A percentile compares a stretch with the other conserved stretches of the same genome.
Evolutionary conservation across 306 rosid species (phyloP).

Genomic region (Prunus kanzakura): DNA sequence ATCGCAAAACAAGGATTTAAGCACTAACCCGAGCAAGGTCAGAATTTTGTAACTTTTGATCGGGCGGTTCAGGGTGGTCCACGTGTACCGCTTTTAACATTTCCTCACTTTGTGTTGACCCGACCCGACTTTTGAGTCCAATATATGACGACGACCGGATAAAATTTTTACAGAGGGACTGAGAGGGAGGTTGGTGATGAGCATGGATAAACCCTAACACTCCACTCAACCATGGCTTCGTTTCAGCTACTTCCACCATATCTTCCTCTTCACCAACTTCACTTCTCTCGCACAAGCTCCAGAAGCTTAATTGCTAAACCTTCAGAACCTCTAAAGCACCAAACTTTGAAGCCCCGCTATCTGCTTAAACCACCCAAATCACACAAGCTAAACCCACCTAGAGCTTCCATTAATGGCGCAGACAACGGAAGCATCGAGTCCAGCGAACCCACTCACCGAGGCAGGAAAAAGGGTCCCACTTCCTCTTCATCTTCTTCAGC

Average conservation of each 20-base stretch:
- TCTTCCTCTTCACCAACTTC: conserved; percentile 18
- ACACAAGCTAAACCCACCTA: conserved; percentile 17
- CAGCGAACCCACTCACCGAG: conserved; percentile 54
- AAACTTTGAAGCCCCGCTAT: conserved; percentile 1
- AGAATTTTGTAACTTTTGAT: not conserved
- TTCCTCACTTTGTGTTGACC: not conserved
- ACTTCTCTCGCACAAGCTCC: conserved; percentile 18
- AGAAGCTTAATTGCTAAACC: not conserved
- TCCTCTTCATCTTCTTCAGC: conserved; percentile 14
- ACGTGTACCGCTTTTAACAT: not conserved
- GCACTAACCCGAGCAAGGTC: not conserved
- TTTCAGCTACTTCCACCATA: conserved; percentile 27
- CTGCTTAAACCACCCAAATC: not conserved
- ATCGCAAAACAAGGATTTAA: not conserved
- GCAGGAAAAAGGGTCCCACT: conserved; percentile 48
- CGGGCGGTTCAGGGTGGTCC: not conserved
- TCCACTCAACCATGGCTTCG: conserved; percentile 49
- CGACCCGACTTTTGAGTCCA: not conserved
- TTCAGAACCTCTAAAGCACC: conserved; percentile 4
- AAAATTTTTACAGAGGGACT: not conserved
- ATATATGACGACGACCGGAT: conserved; percentile 25
- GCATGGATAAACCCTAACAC: conserved; percentile 49
- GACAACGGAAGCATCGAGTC: conserved; percentile 41
- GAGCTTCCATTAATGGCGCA: conserved; percentile 40
- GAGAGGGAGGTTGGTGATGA: not conserved